Conservation (phyloP, 495 filamentous ascomycete species). For the Daldinia bambusicola region DNA sequence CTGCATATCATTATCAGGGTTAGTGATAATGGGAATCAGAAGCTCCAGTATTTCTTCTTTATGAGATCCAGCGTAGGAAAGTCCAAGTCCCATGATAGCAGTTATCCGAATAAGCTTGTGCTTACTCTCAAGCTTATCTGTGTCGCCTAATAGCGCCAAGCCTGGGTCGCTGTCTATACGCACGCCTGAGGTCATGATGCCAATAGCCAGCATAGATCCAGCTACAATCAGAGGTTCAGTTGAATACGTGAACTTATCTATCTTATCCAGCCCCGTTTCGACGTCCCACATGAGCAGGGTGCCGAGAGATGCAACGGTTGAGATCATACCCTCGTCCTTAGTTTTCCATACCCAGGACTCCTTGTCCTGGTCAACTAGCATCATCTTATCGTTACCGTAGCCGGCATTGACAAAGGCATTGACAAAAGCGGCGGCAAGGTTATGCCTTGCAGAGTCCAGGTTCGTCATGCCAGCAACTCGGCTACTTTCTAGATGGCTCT, state of each 20-base stretch:
- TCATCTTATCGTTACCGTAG: slow-evolving; percentile 95
- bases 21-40: slow-evolving; percentile 85
- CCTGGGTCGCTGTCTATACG: slow-evolving; percentile 87
- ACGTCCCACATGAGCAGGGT: slow-evolving; percentile 92
- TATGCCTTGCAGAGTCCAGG: slow-evolving; percentile 93
- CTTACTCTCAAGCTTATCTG: slow-evolving; percentile 79
- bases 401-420: slow-evolving; percentile 97
- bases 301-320: slow-evolving; percentile 91
- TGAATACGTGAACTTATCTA: slow-evolving; percentile 90
- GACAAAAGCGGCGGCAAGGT: slow-evolving; percentile 94
- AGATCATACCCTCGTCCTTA: slow-evolving; percentile 97
- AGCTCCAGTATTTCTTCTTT: slow-evolving; percentile 82
- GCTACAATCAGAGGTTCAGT: slow-evolving; percentile 87
- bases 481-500: slow-evolving; percentile 96
- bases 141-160: slow-evolving; percentile 81
- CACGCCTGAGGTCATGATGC: slow-evolving; percentile 93
- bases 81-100: slow-evolving; percentile 93
- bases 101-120: slow-evolving; percentile 78
- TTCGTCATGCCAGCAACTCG: slow-evolving; percentile 91
- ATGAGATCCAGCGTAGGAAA: slow-evolving; percentile 92
- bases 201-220: slow-evolving; percentile 87
- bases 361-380: slow-evolving; percentile 85
- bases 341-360: slow-evolving; percentile 98
- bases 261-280: slow-evolving; percentile 85
- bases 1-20: slow-evolving; percentile 87